Percentiles rank a stretch among this genome's conserved stretches.
Evolutionary conservation across 805 yeast species (phyloP).

Genomic region (Lipomyces sp.): DNA sequence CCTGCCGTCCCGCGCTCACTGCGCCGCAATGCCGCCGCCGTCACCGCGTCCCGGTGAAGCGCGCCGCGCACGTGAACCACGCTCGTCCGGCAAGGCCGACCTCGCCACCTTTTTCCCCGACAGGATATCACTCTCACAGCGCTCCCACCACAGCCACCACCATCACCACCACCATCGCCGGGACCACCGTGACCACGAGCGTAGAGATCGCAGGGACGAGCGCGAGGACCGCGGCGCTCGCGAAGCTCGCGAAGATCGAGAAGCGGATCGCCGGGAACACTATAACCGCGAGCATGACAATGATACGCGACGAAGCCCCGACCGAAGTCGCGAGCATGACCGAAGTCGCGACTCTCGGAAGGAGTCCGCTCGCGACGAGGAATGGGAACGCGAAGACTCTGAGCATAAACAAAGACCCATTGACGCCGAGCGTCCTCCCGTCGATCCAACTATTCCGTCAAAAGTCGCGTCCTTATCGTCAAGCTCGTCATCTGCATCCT

Average conservation of each 20-base stretch:
- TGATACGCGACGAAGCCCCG: neutral
- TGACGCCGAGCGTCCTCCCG: no score
- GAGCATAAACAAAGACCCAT: no score
- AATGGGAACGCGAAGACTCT: no score
- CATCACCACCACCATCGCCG: neutral
- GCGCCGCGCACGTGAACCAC: neutral
- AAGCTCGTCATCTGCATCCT: neutral
- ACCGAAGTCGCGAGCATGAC: neutral
- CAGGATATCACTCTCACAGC: conserved; percentile 7
- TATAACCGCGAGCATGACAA: neutral
- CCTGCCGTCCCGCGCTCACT: neutral
- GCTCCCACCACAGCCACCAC: neutral
- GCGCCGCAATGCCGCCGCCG: neutral
- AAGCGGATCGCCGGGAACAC: neutral
- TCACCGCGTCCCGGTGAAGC: neutral
- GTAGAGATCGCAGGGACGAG: neutral
- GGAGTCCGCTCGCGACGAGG: no score
- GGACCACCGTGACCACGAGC: neutral
- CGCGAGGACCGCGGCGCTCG: neutral
- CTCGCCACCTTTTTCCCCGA: conserved; percentile 29
- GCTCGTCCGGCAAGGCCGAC: conserved; percentile 19
- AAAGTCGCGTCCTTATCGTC: neutral
- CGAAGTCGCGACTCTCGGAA: neutral
- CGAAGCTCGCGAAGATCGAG: no score
- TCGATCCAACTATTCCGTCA: no score